Percentiles rank a stretch among this genome's conserved stretches.
phyloP scores from a whole-genome alignment of 345 rosid species.

The Pugionium cornutum region DNA sequence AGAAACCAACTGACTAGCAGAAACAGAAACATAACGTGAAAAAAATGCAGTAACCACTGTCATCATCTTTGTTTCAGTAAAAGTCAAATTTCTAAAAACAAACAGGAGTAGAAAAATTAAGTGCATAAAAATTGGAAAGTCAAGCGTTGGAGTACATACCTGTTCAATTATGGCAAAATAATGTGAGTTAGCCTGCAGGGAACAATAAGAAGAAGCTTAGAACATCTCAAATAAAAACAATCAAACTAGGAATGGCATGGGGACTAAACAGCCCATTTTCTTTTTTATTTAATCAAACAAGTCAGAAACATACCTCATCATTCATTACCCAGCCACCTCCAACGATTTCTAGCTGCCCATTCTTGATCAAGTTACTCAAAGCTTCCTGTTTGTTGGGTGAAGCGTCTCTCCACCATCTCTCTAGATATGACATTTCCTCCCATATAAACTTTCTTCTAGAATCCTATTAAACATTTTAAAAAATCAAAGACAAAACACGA shows the following conservation, averaged over 20 bases:
- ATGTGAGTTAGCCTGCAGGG: conserved; percentile 96
- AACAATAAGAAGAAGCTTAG: conserved; percentile 34
- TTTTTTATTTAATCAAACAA: neutral
- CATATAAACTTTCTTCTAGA: conserved; percentile 85
- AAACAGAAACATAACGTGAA: conserved; percentile 11
- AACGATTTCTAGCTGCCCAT: conserved; percentile 94
- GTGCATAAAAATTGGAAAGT: neutral
- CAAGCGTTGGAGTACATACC: conserved; percentile 43
- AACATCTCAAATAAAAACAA: conserved; percentile 22
- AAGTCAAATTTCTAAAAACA: conserved; percentile 5
- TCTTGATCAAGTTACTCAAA: conserved; percentile 68
- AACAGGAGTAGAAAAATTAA: conserved; percentile 1
- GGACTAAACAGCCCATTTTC: neutral
- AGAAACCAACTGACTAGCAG: conserved; percentile 19
- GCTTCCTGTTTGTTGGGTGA: conserved; percentile 62
- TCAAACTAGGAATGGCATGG: neutral
- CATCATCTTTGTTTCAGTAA: conserved; percentile 5
- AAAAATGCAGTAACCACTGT: conserved; percentile 15
- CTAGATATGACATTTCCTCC: conserved; percentile 99
- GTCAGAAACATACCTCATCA: conserved; percentile 69
- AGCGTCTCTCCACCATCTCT: conserved; percentile 99
- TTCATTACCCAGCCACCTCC: conserved; percentile 99
- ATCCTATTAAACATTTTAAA: conserved; percentile 57
- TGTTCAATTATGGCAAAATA: conserved; percentile 93
- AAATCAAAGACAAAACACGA: neutral